Percentiles rank a stretch among this genome's conserved stretches.
These are phyloP conservation scores for Elsinoe perseae DNA, from an alignment of 2,329 filamentous ascomycete species.

Conservation along the genomic window DNA sequence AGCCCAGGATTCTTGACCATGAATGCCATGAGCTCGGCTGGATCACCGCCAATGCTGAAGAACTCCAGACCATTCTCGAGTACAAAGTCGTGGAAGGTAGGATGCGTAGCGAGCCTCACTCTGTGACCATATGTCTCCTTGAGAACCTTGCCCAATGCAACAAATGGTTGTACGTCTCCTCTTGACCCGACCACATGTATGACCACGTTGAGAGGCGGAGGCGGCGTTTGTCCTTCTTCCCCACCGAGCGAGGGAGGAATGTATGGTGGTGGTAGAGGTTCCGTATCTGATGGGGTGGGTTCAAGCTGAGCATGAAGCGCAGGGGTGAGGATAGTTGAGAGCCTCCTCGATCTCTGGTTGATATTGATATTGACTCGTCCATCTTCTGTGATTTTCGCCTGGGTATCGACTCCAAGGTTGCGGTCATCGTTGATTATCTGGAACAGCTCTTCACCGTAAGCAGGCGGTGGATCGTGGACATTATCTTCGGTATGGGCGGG, in stretches of 20 bases:
- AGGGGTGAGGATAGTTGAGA: conserved; percentile 61
- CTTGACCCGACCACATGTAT: conserved; percentile 69
- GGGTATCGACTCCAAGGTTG: conserved; percentile 31
- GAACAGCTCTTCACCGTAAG: conserved; percentile 34
- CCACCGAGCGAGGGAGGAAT: conserved; percentile 67
- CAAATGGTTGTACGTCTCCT: conserved; percentile 69
- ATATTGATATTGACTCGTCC: conserved; percentile 75
- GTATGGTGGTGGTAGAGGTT: conserved; percentile 57
- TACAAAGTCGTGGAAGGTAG: conserved; percentile 60
- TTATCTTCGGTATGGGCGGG: conserved; percentile 11
- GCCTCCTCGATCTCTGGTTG: conserved; percentile 57
- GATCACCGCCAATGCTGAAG: conserved; percentile 68
- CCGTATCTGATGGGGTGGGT: conserved; percentile 40
- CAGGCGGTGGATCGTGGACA: conserved; percentile 30
- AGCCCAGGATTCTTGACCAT: conserved; percentile 31
- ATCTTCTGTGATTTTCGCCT: conserved; percentile 47
- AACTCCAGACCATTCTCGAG: conserved; percentile 66
- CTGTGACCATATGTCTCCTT: conserved; percentile 60
- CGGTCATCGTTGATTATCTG: conserved; percentile 31
- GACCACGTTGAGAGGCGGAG: conserved; percentile 56
- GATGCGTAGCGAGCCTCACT: conserved; percentile 65
- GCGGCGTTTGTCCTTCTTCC: conserved; percentile 48
- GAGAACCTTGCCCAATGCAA: conserved; percentile 59
- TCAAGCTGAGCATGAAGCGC: conserved; percentile 52
- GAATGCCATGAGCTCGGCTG: conserved; percentile 58